Percentiles rank a stretch among this genome's conserved stretches.
These are phyloP conservation scores for Spongispora temasekensis DNA, from an alignment of 1,284 basidiomycete species.

Conservation along the genomic window DNA sequence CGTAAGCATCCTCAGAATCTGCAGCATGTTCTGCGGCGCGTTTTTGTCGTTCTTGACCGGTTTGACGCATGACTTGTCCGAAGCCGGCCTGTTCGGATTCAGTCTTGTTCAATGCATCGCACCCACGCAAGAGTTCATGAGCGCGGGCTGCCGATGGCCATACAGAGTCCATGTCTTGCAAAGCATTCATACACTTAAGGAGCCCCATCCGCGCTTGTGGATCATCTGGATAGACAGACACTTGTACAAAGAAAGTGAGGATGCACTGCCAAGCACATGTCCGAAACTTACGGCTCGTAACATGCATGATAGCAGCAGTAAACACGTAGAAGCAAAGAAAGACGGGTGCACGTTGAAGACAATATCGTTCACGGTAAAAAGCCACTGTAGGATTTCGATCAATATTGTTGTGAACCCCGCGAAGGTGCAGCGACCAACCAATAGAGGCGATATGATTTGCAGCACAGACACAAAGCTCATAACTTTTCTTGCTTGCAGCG, in stretches of 20 bases:
- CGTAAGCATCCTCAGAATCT: constrained; percentile 35
- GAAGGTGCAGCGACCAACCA: constrained; percentile 40
- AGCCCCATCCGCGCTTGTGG: constrained; percentile 70
- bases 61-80: constrained; percentile 35
- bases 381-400: constrained; percentile 41
- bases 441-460: constrained; percentile 81
- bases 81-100: constrained; percentile 12
- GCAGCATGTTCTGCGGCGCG: constrained; percentile 36
- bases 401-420: neutral
- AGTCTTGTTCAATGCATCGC: constrained; percentile 49
- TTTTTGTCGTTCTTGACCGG: constrained; percentile 39
- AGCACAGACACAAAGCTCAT: constrained; percentile 69
- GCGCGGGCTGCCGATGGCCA: constrained; percentile 81
- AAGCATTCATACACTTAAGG: constrained; percentile 65
- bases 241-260: constrained; percentile 29
- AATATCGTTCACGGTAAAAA: constrained; percentile 64
- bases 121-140: constrained; percentile 69
- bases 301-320: constrained; percentile 82
- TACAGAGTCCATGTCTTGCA: constrained; percentile 68
- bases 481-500: constrained; percentile 61
- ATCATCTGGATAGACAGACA: constrained; percentile 62
- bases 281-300: constrained; percentile 52
- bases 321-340: constrained; percentile 84
- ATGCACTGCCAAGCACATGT: neutral
- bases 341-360: constrained; percentile 64